Percentiles rank a stretch among this genome's conserved stretches.
These are phyloP conservation scores for Candida maesae DNA, from an alignment of 805 yeast genomes.

Conservation along the genomic window DNA sequence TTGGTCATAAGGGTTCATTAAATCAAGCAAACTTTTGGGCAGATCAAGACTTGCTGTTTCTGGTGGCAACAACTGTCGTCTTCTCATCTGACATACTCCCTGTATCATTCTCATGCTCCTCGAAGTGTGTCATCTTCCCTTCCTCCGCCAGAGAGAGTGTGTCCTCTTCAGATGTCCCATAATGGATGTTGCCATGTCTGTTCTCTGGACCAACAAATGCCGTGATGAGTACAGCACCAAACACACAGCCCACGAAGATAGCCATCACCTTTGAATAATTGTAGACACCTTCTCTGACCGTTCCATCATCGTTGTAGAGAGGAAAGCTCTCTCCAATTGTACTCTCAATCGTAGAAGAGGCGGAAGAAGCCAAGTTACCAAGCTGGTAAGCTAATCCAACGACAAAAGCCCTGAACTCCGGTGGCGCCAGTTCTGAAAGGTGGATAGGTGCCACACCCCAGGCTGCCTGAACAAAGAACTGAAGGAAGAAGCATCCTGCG, in stretches of 20 bases:
- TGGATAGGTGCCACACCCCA: constrained; percentile 68
- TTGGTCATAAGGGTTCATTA: too few relatives aligned
- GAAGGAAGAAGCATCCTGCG: constrained; percentile 59
- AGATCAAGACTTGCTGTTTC: not conserved
- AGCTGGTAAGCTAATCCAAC: constrained; percentile 63
- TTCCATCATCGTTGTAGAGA: constrained; percentile 29
- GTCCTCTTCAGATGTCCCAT: constrained; percentile 21
- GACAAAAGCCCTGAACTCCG: constrained; percentile 58
- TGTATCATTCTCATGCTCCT: constrained; percentile 13
- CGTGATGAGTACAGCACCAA: constrained; percentile 46
- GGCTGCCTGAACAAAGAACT: constrained; percentile 63
- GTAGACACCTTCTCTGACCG: constrained; percentile 30
- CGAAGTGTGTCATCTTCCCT: constrained; percentile 23
- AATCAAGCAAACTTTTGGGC: too few relatives aligned
- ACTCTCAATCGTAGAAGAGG: constrained; percentile 60
- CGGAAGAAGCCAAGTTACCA: constrained; percentile 65
- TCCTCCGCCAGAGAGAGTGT: constrained; percentile 19
- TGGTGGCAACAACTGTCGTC: not conserved
- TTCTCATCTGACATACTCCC: constrained; percentile 3
- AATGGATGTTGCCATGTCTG: constrained; percentile 31
- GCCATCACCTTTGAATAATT: constrained; percentile 63
- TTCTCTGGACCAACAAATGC: constrained; percentile 61
- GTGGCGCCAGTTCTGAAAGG: constrained; percentile 57
- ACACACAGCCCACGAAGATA: constrained; percentile 61
- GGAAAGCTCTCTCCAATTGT: constrained; percentile 57